phyloP scores from a whole-genome alignment of 495 filamentous ascomycete species.

The Podospora comata region DNA sequence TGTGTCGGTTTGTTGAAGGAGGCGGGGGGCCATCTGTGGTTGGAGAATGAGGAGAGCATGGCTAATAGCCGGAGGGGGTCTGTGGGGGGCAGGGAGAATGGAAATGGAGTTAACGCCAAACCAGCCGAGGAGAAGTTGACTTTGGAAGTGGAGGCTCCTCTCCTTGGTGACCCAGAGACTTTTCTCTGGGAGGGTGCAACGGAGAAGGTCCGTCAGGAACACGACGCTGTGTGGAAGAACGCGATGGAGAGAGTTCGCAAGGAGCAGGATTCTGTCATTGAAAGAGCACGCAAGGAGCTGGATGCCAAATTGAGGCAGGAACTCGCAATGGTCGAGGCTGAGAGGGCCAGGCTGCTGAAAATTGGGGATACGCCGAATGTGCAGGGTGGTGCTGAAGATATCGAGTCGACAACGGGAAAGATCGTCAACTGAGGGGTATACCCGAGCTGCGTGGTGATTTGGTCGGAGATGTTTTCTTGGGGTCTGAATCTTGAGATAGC shows the following conservation, averaged over 20 bases:
- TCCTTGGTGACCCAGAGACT: too few relatives aligned
- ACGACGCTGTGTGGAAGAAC: neutral
- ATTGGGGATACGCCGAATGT: neutral
- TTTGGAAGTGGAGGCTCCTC: too few relatives aligned
- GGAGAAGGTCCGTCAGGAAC: neutral
- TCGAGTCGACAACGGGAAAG: neutral
- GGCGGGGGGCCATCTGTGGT: slow-evolving; percentile 39
- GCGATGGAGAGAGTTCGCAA: neutral
- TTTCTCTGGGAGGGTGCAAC: neutral
- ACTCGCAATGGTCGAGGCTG: neutral
- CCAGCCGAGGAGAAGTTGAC: neutral
- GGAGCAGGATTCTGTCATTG: neutral
- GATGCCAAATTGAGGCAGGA: neutral
- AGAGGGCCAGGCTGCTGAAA: neutral
- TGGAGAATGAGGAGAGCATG: slow-evolving; percentile 24
- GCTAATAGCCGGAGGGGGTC: slow-evolving; percentile 3
- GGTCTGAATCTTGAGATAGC: neutral
- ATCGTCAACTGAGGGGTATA: neutral
- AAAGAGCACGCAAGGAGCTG: neutral
- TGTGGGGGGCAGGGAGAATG: neutral
- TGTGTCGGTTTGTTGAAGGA: slow-evolving; percentile 59
- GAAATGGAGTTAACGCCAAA: neutral
- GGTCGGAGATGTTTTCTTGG: neutral
- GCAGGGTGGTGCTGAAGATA: neutral
- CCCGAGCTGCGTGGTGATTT: neutral